These are phyloP conservation scores for Acanthamoeba triangularis DNA, from an alignment of 208 protist species.

Conservation along the genomic window DNA sequence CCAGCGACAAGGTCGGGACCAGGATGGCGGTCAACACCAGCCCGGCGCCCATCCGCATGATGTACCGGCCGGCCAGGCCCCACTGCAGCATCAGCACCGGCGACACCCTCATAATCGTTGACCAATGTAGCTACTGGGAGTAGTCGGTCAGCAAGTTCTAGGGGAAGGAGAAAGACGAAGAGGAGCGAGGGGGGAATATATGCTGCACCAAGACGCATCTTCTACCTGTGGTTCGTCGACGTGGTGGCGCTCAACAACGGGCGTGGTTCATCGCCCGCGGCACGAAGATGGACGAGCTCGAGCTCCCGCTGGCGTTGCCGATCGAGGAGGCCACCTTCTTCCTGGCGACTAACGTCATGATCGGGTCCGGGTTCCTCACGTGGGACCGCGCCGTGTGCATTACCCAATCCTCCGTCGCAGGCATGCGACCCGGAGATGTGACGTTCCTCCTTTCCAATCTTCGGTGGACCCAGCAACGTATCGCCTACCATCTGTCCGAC, in stretches of 20 bases:
- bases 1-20: neutral
- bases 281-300: conserved; percentile 38
- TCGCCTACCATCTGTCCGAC: too few relatives aligned
- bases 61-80: conserved; percentile 37
- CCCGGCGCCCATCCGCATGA: neutral
- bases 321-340: conserved; percentile 67
- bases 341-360: conserved; percentile 50
- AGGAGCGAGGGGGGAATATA: too few relatives aligned
- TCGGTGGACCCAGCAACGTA: too few relatives aligned
- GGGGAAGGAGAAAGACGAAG: too few relatives aligned
- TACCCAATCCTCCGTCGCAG: too few relatives aligned
- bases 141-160: too few relatives aligned
- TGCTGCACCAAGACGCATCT: too few relatives aligned
- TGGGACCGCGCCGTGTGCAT: conserved; percentile 63
- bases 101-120: too few relatives aligned
- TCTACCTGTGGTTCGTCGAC: conserved; percentile 55
- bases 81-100: conserved; percentile 62
- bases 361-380: conserved; percentile 37
- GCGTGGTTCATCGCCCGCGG: conserved; percentile 37
- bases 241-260: conserved; percentile 33
- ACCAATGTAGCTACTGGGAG: too few relatives aligned
- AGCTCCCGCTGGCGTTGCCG: neutral
- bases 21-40: conserved; percentile 31
- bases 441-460: too few relatives aligned
- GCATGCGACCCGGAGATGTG: too few relatives aligned